Evolutionary conservation across 148 eudicot genomes (phyloP), one percentile per base, ranked within the genome.

Genomic region (Rhododendron ovatum): DNA sequence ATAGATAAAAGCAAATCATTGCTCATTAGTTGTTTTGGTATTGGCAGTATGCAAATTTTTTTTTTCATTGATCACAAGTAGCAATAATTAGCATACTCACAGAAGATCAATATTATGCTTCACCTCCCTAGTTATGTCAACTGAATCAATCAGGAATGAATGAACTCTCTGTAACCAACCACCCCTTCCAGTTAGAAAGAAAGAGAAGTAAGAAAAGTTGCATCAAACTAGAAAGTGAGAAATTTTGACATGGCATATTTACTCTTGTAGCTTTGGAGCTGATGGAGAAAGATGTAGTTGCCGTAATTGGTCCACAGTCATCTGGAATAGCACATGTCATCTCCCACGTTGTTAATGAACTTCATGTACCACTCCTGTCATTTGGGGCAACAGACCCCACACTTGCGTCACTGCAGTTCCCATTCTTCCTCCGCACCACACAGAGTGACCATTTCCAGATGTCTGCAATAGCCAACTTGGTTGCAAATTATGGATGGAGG

Each of bases 291-390:
- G 94, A 94, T 73, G 92, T 92, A 24, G 92, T 93, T 9, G 90
- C 92, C 35, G 89, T 89, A 89, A 91, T 95, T 67, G 98, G 98
- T 35, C 97, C 97, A 45, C 97, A 94, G 67, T 92, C 96, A 51
- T 95, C 98, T 51, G 94, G 89, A 79, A 93, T 92, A 71, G 97
- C 94, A 13, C 98, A 91, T 83, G 75, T 91, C 37, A 89, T 95
- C 45, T 92, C 97, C 13, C 88, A 93, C 48, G 89, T 95, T 15
- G 94, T 90, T 18, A 90, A 91, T 80, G 97, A 91, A 86, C 92
- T 94, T 81, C 93, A 90, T 51, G 89, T 95, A 14, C 98, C 98
- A 18, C 87, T 95, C 0, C 51, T 95, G 18, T 93, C 98, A 45
- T 89, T 92, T 24, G 88, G 85, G 15, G 97, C 97, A 12, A 93